Evolutionary conservation across 2,329 filamentous ascomycete genomes (phyloP).

Genomic region (Anthostomella pinea): DNA sequence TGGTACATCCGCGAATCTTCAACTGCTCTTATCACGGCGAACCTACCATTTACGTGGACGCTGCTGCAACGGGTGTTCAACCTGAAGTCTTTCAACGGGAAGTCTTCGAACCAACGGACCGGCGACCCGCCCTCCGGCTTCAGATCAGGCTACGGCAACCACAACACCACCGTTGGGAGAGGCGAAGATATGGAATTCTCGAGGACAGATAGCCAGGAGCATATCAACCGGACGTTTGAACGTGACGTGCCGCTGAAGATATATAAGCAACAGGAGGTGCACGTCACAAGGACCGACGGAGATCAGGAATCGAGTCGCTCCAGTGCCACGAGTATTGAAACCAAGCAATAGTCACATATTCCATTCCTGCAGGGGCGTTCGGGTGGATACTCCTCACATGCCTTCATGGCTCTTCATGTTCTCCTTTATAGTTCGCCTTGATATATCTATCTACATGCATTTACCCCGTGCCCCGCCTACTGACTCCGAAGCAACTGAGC

Average conservation of each 20-base stretch:
- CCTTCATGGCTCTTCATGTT: too few relatives aligned
- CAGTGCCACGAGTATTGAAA: too few relatives aligned
- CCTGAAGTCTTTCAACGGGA: constrained; percentile 33
- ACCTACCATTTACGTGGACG: constrained; percentile 43
- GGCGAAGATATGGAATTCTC: constrained; percentile 24
- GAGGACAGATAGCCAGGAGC: constrained; percentile 36
- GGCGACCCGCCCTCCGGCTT: constrained; percentile 18
- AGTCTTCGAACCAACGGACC: constrained; percentile 29
- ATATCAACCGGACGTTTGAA: constrained; percentile 31
- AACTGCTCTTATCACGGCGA: constrained; percentile 43
- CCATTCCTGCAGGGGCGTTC: too few relatives aligned
- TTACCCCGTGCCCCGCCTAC: too few relatives aligned
- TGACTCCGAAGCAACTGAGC: too few relatives aligned
- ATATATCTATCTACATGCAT: too few relatives aligned
- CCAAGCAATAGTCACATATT: too few relatives aligned
- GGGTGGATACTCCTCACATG: too few relatives aligned
- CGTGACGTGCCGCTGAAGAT: constrained; percentile 36
- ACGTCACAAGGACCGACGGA: constrained; percentile 17
- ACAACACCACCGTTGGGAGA: constrained; percentile 6
- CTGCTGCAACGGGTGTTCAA: constrained; percentile 38
- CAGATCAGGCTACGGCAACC: constrained; percentile 22
- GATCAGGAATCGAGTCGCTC: not conserved
- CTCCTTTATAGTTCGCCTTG: too few relatives aligned
- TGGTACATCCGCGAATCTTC: constrained; percentile 47
- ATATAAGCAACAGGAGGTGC: constrained; percentile 35